phyloP scores from a whole-genome alignment of 2,329 filamentous ascomycete genomes.

The Aspergillus oerlinghausenensis region DNA sequence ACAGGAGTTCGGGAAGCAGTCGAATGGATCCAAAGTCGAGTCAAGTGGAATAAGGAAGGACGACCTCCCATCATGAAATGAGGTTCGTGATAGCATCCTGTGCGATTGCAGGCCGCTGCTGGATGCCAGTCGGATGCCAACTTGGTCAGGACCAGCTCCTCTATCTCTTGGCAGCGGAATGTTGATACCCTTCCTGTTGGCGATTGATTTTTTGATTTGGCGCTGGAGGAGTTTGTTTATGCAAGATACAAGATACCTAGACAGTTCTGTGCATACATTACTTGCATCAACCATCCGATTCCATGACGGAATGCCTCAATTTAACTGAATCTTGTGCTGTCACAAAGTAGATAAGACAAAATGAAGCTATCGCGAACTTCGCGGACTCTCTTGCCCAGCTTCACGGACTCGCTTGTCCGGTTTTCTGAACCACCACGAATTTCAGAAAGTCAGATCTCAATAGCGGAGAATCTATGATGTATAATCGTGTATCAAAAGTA shows the following conservation, averaged over 20 bases:
- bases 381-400: not conserved
- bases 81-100: constrained; percentile 16
- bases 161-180: not conserved
- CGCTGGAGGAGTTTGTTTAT: constrained; percentile 2
- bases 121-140: not conserved
- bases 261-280: constrained; percentile 3
- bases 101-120: not conserved
- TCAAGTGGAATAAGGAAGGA: constrained; percentile 95
- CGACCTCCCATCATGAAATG: constrained; percentile 90
- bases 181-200: not conserved
- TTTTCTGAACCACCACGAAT: not conserved
- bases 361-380: not conserved
- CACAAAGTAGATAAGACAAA: not conserved
- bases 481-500: not conserved
- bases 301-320: not conserved
- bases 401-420: too few species aligned
- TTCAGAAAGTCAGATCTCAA: not conserved
- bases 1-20: constrained; percentile 89
- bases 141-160: not conserved
- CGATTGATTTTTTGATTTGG: constrained; percentile 2
- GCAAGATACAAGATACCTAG: constrained; percentile 14
- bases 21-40: constrained; percentile 89
- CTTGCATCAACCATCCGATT: not conserved
- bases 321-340: too few species aligned
- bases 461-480: too few species aligned